Conservation (phyloP, 2,329 filamentous ascomycete genomes). For the Neonectria sp. region DNA sequence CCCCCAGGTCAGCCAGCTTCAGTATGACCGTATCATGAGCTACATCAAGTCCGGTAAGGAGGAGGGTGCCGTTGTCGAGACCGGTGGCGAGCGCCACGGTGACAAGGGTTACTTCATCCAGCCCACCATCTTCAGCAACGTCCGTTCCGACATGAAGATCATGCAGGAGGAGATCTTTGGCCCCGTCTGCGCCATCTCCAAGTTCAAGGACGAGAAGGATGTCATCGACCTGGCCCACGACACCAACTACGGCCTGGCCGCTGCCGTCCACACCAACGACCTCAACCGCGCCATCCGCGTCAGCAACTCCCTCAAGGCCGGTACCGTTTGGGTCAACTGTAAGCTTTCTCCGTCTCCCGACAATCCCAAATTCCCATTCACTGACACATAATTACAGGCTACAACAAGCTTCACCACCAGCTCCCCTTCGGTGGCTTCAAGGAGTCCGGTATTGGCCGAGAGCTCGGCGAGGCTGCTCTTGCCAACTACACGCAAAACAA, state of each 20-base stretch:
- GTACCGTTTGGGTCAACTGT: slow-evolving; percentile 72
- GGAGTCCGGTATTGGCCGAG: slow-evolving; percentile 83
- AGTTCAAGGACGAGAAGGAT: slow-evolving; percentile 88
- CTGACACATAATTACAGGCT: slow-evolving; percentile 52
- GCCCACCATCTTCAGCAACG: slow-evolving; percentile 91
- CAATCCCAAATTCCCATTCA: slow-evolving; percentile 20
- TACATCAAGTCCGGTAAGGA: slow-evolving; percentile 79
- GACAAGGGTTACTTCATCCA: slow-evolving; percentile 90
- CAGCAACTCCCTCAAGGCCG: slow-evolving; percentile 81
- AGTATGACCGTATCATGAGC: slow-evolving; percentile 91
- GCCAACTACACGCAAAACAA: slow-evolving; percentile 79
- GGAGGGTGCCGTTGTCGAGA: slow-evolving; percentile 74
- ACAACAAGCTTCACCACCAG: slow-evolving; percentile 81
- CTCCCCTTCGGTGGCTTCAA: slow-evolving; percentile 83
- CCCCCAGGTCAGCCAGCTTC: slow-evolving; percentile 86
- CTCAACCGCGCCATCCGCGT: slow-evolving; percentile 87
- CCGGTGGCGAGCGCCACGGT: slow-evolving; percentile 69
- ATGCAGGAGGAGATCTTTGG: slow-evolving; percentile 95
- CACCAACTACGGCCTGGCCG: slow-evolving; percentile 85
- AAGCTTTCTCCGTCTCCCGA: slow-evolving; percentile 37
- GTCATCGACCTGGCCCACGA: slow-evolving; percentile 82
- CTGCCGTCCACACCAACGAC: slow-evolving; percentile 86
- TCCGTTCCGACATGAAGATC: slow-evolving; percentile 89
- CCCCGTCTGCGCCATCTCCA: slow-evolving; percentile 86
- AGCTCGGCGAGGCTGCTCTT: slow-evolving; percentile 78